Base-by-base conservation (phyloP, 331 rosid species). In the Rosa hybrid region DNA sequence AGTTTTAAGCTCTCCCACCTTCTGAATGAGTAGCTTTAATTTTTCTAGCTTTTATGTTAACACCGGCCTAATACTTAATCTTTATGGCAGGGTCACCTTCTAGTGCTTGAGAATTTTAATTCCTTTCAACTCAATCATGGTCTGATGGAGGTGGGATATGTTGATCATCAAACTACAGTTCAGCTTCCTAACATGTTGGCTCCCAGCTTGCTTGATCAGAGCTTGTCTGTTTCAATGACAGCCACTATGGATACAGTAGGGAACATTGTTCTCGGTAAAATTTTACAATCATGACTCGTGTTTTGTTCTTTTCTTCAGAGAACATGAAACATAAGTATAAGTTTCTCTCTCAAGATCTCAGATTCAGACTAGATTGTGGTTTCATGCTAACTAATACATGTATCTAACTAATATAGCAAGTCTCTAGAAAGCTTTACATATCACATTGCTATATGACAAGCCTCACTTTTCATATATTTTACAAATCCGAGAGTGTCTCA, bases 121-220 rank as follows among this genome's bases (percentile, higher is more conserved):
- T 83, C 79, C 83, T 86, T 92, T 84, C 82, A 78, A 51, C 76
- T 92, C 84, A 92, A 91, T 85, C 98, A 91, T 87, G 98, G 95
- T 76, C 80, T 91, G 81, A 94, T 94, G 98, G 98, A 94, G 86
- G 92, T 75, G 20, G 94, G 94, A 53, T 94, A 94, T 82, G 87
- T 91, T 78, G 84, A 86, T 79, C 95, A 94, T 83, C 80, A 87
- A 77, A 68, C 76, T 70, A 72, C 82, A 54, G 42, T 76, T 81
- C 75, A 53, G 4, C 69, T 63, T 78, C 90, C 85, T 69, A 68
- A 80, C 67, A 57, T 73, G 50, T 86, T 83, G 60, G 81, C 82
- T 80, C 73, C 76, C 10, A 89, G 84, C 79, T 69, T 75, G 12
- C 72, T 85, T 8, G 86, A 92, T 74, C 78, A 84, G 48, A 49